Conservation (phyloP, 2,329 filamentous ascomycete species). For the Kalaharituber pfeilii region DNA sequence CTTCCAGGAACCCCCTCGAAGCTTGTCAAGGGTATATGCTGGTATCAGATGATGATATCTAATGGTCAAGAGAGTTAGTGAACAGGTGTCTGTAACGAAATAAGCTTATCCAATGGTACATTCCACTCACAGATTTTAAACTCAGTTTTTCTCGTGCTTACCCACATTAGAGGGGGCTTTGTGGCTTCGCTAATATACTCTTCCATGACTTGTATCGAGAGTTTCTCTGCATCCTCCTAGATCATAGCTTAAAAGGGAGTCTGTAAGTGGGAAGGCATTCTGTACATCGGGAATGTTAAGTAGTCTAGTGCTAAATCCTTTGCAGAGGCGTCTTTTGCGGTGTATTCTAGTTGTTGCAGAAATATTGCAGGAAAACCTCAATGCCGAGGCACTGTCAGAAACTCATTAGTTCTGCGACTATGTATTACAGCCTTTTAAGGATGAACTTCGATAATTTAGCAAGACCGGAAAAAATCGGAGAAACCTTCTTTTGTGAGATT, state of each 20-base stretch:
- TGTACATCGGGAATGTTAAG: conserved; percentile 34
- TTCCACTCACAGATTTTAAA: conserved; percentile 55
- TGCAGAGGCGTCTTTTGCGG: conserved; percentile 33
- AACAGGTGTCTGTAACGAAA: no score
- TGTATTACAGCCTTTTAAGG: no score
- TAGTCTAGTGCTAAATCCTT: conserved; percentile 40
- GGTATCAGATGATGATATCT: conserved; percentile 80
- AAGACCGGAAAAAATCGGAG: no score
- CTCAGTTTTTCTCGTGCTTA: conserved; percentile 36
- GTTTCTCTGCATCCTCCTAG: conserved; percentile 20
- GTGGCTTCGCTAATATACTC: conserved; percentile 43
- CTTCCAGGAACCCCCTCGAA: no score
- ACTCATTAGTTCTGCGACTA: no score
- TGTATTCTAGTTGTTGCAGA: conserved; percentile 46
- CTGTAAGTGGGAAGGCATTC: conserved; percentile 42
- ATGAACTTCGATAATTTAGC: no score
- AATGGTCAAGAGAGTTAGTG: no score
- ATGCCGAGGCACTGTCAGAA: conserved; percentile 50
- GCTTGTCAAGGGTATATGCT: conserved; percentile 8
- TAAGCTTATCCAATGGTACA: conserved; percentile 54
- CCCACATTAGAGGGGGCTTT: conserved; percentile 46
- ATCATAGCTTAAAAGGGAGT: conserved; percentile 50
- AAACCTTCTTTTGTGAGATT: no score
- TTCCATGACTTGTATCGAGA: conserved; percentile 29
- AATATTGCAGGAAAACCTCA: conserved; percentile 46